Base-by-base conservation (phyloP, 192 early-diverging fungal species). In the Rhizophlyctis rosea region DNA sequence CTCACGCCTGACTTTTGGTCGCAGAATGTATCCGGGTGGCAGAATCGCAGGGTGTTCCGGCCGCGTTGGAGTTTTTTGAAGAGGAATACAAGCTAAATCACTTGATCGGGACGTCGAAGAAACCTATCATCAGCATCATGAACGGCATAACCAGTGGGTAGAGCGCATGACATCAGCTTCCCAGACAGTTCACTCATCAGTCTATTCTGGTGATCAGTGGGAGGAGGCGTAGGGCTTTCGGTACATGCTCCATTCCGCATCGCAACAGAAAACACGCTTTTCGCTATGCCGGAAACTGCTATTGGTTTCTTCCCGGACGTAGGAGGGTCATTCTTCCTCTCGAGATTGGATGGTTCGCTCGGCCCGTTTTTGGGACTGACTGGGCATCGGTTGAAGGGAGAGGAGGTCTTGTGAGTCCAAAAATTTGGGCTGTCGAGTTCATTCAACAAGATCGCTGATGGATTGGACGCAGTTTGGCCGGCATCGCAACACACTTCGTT, bases 271-370 rank as follows among this genome's bases (percentile, higher is more conserved):
- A 86, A 89, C 21, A 93, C 97, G 1, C 64, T 96, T 56, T 95
- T 98, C 74, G 89, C 95, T 36, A 99, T 99, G 95, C 97, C 97
- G 4, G 97, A 99, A 71, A 93, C 93, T 2, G 83, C 81, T 56
- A 99, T 99, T 62, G 97, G 97, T 14, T 81, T 97, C 35, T 94
- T 98, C 68, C 97, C 97, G 13, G 97, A 99, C 67, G 97, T 99
- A 0, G 95, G 95, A 25, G 93, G 90, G 4, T 85, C 87, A 13
- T 97, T 96, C 81, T 99, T 97, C 73, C 72, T 99, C 51, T 85
- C 97, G 31, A 79, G 95, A 16, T 69, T 99, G 69, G 95, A 98
- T 64, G 97, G 95, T n/a, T 13, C 9, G 7, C 68, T 93, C 7
- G 97, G 97, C 48, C 86, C 83, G 32, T 99, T 91, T 64, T 75